Base-by-base conservation (phyloP, 1,284 basidiomycete genomes). In the Marasmius fiardii region DNA sequence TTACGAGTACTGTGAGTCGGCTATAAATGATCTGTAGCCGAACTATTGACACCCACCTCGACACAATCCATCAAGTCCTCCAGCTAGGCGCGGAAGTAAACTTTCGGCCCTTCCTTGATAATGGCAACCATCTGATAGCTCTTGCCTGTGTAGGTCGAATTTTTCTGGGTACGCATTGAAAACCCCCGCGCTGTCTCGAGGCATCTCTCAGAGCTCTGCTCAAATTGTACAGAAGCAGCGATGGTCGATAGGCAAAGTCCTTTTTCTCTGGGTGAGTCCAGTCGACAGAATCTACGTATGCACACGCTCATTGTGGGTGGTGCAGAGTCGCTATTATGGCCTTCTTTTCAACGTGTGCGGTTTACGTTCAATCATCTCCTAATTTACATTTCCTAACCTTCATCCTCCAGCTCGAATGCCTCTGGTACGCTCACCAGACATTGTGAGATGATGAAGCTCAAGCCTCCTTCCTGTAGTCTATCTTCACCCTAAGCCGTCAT, bases 281-380 rank as follows among this genome's bases (percentile, higher is more conserved):
- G 23, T 20, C 20, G 3, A 35, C 12, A n/a, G 5, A n/a, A 26
- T 20, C 12, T 34, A 48, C 45, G 26, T 14, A 3, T n/a, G 28
- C 18, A 12, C 14, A 18, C 24, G 18, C 21, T 28, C 35, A 12
- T 48, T 24, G 23, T 1, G 21, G 21, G 41, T n/a, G n/a, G n/a
- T n/a, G 16, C 39, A 58, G 57, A 58, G 49, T 37, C 48, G 57
- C 4, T 58, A 58, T 47, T 58, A 58, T 28, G 51, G 57, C 21
- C 28, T 58, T n/a, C 49, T 35, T 0, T 55, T 45, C 53, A 54
- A 53, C 35, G 55, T 54, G 57, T 55, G 26, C 24, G 53, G 41
- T 16, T 20, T 14, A 20, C 47, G 12, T 11, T 26, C n/a, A 20
- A 4, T 20, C 12, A 24, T 35, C 20, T n/a, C 14, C 21, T 24